Base-by-base conservation (phyloP, 1,139 yeast genomes). In the Hanseniaspora sp. region DNA sequence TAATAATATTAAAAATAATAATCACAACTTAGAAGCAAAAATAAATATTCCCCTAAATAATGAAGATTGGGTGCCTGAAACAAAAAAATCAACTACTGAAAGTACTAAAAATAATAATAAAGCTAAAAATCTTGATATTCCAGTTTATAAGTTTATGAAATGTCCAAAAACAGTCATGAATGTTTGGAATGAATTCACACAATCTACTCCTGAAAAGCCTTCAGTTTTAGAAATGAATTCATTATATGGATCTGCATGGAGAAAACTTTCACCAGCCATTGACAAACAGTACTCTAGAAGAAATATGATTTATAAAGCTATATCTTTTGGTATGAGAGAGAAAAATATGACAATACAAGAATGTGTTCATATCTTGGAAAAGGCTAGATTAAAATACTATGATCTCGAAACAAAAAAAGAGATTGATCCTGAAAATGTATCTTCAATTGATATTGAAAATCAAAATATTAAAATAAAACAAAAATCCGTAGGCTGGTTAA, bases 401-500 rank as follows among this genome's bases (percentile, higher is more conserved):
- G 46, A 51, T 33, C 29, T 37, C 2, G 29, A 12, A 15, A 39
- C 48, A 1, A 31, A 35, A 38, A 29, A 29, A 12, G 46, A 51
- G 12, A 23, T 51, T 15, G 15, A n/a, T 18, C n/a, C 35, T 7
- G 17, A 39, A 3, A 12, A 28, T 7, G 30, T 44, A 9, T 5
- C 34, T 7, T 28, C 18, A 5, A 3, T 8, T 3, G 71, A 69
- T 56, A 60, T 66, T 15, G 66, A 62, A 12, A 67, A 66, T 51
- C 66, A 65, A 41, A 34, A 15, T 9, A 31, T 41, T 13, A 42
- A 43, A 39, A 40, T 12, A 29, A 44, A 44, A 15, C 43, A 48
- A 31, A 72, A 69, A 52, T 72, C 74, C 1, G 69, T 71, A 28
- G 73, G 74, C 9, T 71, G 74, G 74, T 58, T 71, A 41, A 69